Evolutionary conservation across 2,329 filamentous ascomycete genomes (phyloP), one percentile per base, ranked within the genome.

Genomic region (Furcasterigmium sp.): DNA sequence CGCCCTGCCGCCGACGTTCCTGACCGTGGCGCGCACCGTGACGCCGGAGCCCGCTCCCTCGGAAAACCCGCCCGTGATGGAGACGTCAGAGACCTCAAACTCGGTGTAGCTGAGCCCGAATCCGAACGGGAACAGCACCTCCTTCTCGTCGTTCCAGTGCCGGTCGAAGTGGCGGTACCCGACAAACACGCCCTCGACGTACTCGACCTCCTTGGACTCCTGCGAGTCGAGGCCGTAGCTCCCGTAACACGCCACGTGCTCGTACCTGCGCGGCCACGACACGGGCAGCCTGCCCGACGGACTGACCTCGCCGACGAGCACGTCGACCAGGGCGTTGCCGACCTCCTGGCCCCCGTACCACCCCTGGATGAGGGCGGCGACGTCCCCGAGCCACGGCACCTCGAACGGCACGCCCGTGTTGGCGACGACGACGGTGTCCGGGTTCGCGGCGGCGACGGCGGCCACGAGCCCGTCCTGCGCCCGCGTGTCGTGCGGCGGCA

Each of bases 281-380:
- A 39, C 11, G 9, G 43, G 39, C 7, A 45, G 43, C 8, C 23
- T 38, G 6, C 43, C 43, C 2, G 70, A 42, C 4, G 82, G 83
- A 49, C 80, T 84, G 36, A 78, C 68, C 25, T 74, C 69, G 21
- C 82, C 83, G 39, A 80, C 78, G 5, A 86, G 65, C 1, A 85
- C 73, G 51, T 85, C 81, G 1, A 77, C 79, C 38, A 86, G 76
- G 1, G 80, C 79, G 51, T 85, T 82, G 1, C 82, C 83, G 17
- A 75, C 75, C 60, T 86, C 82, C 52, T 85, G 81, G 2, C 82
- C 82, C 34, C 80, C 76, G 55, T 90, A 93, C 86, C 87, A 93
- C 10, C 85, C 86, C 55, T 91, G 85, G 2, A 90, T 55, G 3
- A 84, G 72, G 8, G 75, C 78, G 2, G 75, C 74, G 14, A 84